Percentiles rank a stretch among this genome's conserved stretches.
phyloP scores from a whole-genome alignment of 257 asterid species.

The Ilex aquifolium region DNA sequence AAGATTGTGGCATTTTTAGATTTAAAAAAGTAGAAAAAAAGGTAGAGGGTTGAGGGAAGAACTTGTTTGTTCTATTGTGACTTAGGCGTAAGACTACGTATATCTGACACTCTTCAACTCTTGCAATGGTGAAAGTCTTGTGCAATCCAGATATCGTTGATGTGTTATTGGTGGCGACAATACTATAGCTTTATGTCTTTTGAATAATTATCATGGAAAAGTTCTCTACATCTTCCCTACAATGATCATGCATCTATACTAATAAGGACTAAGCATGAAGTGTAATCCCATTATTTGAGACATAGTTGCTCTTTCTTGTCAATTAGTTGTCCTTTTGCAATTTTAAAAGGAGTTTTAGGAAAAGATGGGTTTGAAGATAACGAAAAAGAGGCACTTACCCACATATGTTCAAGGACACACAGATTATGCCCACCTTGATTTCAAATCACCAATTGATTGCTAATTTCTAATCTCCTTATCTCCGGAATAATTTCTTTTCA shows the following conservation, averaged over 20 bases:
- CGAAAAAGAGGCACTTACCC: constrained; percentile 24
- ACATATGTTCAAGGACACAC: constrained; percentile 41
- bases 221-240: constrained; percentile 1
- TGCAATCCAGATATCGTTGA: too few species aligned
- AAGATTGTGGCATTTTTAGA: not conserved
- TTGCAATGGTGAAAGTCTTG: too few species aligned
- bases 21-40: too few species aligned
- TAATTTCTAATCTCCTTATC: not conserved
- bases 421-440: constrained; percentile 46
- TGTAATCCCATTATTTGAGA: constrained; percentile 26
- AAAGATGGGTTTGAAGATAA: constrained; percentile 36
- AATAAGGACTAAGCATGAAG: constrained; percentile 22
- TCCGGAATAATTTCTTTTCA: too few species aligned
- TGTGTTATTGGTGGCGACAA: too few species aligned
- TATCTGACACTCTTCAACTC: too few species aligned
- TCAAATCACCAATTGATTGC: constrained; percentile 17
- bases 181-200: not conserved
- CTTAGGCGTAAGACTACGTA: too few species aligned
- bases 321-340: constrained; percentile 37
- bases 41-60: too few species aligned
- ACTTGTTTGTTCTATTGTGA: too few species aligned
- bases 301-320: constrained; percentile 51
- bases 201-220: too few species aligned
- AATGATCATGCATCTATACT: constrained; percentile 20
- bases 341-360: constrained; percentile 6